Evolutionary conservation across 805 yeast species (phyloP).

Genomic region (Priceomyces medius): DNA sequence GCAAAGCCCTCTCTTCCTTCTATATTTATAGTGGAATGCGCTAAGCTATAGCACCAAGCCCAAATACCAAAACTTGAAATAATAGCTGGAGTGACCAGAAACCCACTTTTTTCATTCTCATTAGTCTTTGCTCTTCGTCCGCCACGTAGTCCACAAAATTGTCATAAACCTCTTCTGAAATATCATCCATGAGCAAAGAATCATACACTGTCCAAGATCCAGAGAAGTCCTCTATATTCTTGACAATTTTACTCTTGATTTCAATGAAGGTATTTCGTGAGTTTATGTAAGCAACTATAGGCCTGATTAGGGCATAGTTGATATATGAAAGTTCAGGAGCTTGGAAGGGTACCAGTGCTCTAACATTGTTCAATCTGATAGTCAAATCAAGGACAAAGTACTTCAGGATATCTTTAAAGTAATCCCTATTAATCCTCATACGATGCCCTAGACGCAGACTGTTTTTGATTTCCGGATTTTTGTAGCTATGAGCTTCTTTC

Average conservation of each 20-base stretch:
- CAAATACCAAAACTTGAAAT: slow-evolving; percentile 77
- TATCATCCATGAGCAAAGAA: slow-evolving; percentile 84
- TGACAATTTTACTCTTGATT: slow-evolving; percentile 76
- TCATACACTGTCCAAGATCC: slow-evolving; percentile 98
- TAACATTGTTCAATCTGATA: slow-evolving; percentile 76
- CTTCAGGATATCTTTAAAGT: slow-evolving; percentile 41
- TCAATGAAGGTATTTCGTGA: slow-evolving; percentile 88
- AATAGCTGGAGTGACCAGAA: slow-evolving; percentile 90
- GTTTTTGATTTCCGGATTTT: slow-evolving; percentile 27
- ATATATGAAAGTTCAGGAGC: slow-evolving; percentile 86
- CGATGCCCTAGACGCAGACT: slow-evolving; percentile 25
- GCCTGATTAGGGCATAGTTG: slow-evolving; percentile 87
- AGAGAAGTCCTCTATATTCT: slow-evolving; percentile 77
- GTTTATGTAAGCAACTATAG: slow-evolving; percentile 94
- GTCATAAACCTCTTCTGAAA: slow-evolving; percentile 85
- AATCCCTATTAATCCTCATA: slow-evolving; percentile 24
- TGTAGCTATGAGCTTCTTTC: slow-evolving; percentile 47
- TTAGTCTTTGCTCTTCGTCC: slow-evolving; percentile 74
- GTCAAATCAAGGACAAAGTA: slow-evolving; percentile 78
- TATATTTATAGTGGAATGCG: no score
- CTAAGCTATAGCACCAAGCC: slow-evolving; percentile 58
- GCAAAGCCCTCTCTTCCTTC: no score
- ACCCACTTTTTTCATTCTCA: slow-evolving; percentile 78
- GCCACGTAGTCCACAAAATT: slow-evolving; percentile 86
- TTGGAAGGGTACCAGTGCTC: slow-evolving; percentile 86